Evolutionary conservation across 805 yeast species (phyloP).

Genomic region (Nakazawaea populi): DNA sequence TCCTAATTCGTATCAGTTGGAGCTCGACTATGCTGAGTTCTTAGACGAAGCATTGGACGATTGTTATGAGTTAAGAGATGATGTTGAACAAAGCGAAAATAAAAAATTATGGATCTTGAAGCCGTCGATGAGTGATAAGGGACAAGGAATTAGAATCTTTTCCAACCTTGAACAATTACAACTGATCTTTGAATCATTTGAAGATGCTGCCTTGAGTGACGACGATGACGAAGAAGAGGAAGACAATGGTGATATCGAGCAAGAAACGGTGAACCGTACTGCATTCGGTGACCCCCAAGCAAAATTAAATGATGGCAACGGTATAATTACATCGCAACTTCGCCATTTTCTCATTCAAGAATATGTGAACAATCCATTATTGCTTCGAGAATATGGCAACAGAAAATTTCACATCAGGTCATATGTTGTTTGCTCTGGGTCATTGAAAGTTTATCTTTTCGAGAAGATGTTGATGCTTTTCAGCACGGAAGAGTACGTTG

Average conservation of each 20-base stretch:
- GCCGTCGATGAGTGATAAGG: conserved; percentile 96
- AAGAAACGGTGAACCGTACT: conserved; percentile 13
- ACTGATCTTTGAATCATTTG: conserved; percentile 77
- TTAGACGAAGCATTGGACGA: conserved; percentile 92
- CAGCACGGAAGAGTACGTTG: conserved; percentile 48
- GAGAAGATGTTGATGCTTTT: conserved; percentile 77
- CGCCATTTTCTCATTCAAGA: conserved; percentile 90
- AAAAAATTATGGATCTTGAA: conserved; percentile 77
- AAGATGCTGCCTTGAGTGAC: conserved; percentile 61
- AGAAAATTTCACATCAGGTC: conserved; percentile 87
- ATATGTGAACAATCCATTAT: conserved; percentile 63
- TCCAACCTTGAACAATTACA: conserved; percentile 75
- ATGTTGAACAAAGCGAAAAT: conserved; percentile 47
- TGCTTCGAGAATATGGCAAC: conserved; percentile 51
- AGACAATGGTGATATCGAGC: conserved; percentile 19
- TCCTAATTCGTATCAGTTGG: conserved; percentile 75
- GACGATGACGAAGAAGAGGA: conserved; percentile 45
- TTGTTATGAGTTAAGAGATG: conserved; percentile 80
- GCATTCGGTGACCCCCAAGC: neutral
- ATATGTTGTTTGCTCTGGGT: conserved; percentile 73
- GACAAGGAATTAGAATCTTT: conserved; percentile 89
- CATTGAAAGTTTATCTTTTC: conserved; percentile 73
- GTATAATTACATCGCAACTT: conserved; percentile 77
- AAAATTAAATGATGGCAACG: conserved; percentile 35
- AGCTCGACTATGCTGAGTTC: conserved; percentile 93